phyloP scores from a whole-genome alignment of 2,329 filamentous ascomycete genomes.

The Cryphonectria nitschkei region DNA sequence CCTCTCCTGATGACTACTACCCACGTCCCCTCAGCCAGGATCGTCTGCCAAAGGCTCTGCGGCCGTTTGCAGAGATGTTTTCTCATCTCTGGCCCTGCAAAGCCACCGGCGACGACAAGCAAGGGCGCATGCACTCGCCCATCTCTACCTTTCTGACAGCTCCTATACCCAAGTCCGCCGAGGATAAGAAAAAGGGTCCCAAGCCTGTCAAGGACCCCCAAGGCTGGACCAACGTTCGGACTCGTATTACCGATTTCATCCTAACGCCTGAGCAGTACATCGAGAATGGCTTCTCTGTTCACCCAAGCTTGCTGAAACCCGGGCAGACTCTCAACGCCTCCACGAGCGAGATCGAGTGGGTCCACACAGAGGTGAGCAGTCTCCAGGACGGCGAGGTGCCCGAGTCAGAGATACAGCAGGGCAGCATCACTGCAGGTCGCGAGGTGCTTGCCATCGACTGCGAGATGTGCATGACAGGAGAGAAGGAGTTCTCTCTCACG shows the following conservation, averaged over 20 bases:
- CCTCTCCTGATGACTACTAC: conserved; percentile 63
- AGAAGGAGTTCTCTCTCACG: conserved; percentile 80
- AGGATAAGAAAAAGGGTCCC: conserved; percentile 64
- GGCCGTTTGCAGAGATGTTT: conserved; percentile 80
- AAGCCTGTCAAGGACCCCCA: conserved; percentile 66
- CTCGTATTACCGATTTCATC: conserved; percentile 80
- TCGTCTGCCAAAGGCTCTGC: conserved; percentile 56
- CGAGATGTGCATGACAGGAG: conserved; percentile 93
- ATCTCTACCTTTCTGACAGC: conserved; percentile 81
- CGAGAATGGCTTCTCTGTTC: conserved; percentile 82
- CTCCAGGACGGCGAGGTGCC: conserved; percentile 70
- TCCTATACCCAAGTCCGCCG: conserved; percentile 69
- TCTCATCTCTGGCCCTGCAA: conserved; percentile 86
- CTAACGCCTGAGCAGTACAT: conserved; percentile 72
- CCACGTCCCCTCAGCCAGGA: conserved; percentile 57
- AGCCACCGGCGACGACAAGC: conserved; percentile 82
- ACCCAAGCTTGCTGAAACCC: conserved; percentile 73
- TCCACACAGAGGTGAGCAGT: conserved; percentile 71
- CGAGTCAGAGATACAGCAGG: conserved; percentile 73
- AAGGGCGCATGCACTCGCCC: conserved; percentile 82
- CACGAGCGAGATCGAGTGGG: conserved; percentile 73
- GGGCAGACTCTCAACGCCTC: conserved; percentile 58
- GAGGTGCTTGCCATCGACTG: conserved; percentile 85
- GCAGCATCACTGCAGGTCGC: conserved; percentile 82
- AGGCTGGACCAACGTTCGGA: conserved; percentile 74